Base-by-base conservation (phyloP, 2,329 filamentous ascomycete genomes). In the Aspergillus quadrilineatus region DNA sequence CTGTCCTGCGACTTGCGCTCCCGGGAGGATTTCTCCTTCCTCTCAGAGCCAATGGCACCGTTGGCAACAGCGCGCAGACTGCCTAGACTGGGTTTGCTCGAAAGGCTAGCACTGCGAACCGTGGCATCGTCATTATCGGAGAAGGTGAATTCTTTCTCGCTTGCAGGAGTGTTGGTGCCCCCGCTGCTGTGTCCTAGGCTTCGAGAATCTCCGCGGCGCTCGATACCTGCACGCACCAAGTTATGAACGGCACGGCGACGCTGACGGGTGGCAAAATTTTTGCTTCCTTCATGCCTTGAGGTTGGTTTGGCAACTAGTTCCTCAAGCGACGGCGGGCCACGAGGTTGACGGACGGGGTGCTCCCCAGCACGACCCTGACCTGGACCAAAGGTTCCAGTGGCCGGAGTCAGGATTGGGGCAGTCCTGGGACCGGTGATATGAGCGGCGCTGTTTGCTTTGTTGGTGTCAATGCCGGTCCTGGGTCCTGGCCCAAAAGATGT, bases 231-330 rank as follows among this genome's bases (percentile, higher is more conserved):
- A 63, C 90, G 89, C 60, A 97, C 90, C 49, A 99, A 84, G 71
- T 92, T 97, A 78, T 92, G 87, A 44, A 99, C 87, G 28, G 94
- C 94, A 66, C 89, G 92, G 62, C 93, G 91, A 58, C 94, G 91
- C 68, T 95, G 92, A 60, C 94, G 92, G 55, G 92, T 87, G 9
- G 89, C 89, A 76, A 99, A 99, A 79, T 99, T 99, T 85, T 97
- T 80, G 85, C 93, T 97, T 26, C 93, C 94, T 73, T 97, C 93
- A 62, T 93, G 85, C 78, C 92, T 96, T 64, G 90, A 87, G 7
- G 93, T 97, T 1, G 94, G 94, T 77, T 92, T 94, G 17, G 88
- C 83, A 68, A 88, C 85, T 58, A 99, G 85, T 77, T 99, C 94
- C 64, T 99, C 94, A 50, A 97, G 82, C 12, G 90, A 86, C 12